Conservation (phyloP, 2,329 filamentous ascomycete genomes). For the Xenosphaeropsis pyriputrescens region DNA sequence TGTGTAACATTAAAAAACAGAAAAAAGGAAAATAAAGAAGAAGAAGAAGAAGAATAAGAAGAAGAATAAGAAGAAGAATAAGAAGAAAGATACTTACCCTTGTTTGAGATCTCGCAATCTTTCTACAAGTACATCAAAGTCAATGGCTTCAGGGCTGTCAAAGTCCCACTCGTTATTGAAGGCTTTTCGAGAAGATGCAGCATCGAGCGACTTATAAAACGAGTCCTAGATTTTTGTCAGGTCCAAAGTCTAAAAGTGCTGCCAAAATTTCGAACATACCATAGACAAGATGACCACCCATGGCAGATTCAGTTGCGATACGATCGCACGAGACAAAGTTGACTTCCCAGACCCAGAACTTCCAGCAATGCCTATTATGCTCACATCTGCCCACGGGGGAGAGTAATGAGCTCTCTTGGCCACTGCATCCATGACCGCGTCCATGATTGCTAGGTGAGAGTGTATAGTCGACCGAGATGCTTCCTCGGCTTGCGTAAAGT, state of each 20-base stretch:
- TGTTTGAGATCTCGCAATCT: slow-evolving; percentile 73
- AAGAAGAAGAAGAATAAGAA: not conserved
- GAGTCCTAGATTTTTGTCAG: slow-evolving; percentile 51
- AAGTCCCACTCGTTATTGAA: slow-evolving; percentile 93
- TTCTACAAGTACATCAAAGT: slow-evolving; percentile 80
- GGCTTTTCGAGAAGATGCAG: slow-evolving; percentile 64
- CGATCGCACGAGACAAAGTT: slow-evolving; percentile 81
- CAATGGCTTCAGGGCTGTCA: slow-evolving; percentile 84
- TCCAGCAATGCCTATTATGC: slow-evolving; percentile 91
- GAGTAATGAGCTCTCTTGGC: slow-evolving; percentile 60
- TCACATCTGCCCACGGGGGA: slow-evolving; percentile 90
- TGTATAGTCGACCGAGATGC: too few species aligned
- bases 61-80: too few species aligned
- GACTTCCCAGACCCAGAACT: slow-evolving; percentile 94
- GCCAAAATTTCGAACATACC: slow-evolving; percentile 33
- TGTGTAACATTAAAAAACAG: not conserved
- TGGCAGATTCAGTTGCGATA: slow-evolving; percentile 76
- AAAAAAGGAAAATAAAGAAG: too few species aligned
- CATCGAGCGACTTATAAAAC: slow-evolving; percentile 82
- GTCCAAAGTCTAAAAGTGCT: too few species aligned
- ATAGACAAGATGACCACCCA: slow-evolving; percentile 98
- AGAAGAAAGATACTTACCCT: slow-evolving; percentile 43
- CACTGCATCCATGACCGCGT: not conserved
- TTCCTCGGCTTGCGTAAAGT: too few species aligned
- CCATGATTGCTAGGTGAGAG: too few species aligned